A percentile compares a stretch with the other conserved stretches of the same genome.
Evolutionary conservation across 2,329 filamentous ascomycete species (phyloP).

Genomic region (Cytospora paraplurivora): DNA sequence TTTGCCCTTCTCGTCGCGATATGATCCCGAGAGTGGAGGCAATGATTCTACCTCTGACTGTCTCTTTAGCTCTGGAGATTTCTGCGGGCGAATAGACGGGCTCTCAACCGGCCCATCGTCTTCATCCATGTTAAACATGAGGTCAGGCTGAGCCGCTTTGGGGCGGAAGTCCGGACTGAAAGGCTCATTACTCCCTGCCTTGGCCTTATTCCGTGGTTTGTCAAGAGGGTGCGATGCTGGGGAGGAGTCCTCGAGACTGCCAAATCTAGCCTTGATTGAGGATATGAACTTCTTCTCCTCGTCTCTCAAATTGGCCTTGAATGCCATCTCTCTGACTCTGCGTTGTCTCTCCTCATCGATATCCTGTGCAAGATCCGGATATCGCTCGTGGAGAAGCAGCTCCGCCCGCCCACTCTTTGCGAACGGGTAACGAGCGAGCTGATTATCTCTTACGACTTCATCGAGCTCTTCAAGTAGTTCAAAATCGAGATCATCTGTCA

Average conservation of each 20-base stretch:
- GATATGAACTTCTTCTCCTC: slow-evolving; percentile 64
- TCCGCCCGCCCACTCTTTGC: slow-evolving; percentile 76
- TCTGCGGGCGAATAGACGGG: slow-evolving; percentile 36
- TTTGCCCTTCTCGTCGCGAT: slow-evolving; percentile 45
- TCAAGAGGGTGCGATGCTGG: slow-evolving; percentile 46
- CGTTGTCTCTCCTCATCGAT: slow-evolving; percentile 70
- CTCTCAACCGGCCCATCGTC: slow-evolving; percentile 51
- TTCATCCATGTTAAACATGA: slow-evolving; percentile 96
- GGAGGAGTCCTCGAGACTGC: slow-evolving; percentile 65
- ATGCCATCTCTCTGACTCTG: slow-evolving; percentile 75
- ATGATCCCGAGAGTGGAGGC: slow-evolving; percentile 39
- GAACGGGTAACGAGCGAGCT: slow-evolving; percentile 75
- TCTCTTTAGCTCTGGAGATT: slow-evolving; percentile 25
- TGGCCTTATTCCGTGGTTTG: slow-evolving; percentile 50
- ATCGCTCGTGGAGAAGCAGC: slow-evolving; percentile 61
- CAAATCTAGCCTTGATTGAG: slow-evolving; percentile 61
- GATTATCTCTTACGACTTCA: slow-evolving; percentile 76
- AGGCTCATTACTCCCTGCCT: slow-evolving; percentile 53
- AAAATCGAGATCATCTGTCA: slow-evolving; percentile 70
- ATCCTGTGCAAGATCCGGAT: slow-evolving; percentile 64
- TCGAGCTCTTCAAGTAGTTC: slow-evolving; percentile 83
- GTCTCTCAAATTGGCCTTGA: slow-evolving; percentile 63
- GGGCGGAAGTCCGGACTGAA: slow-evolving; percentile 69
- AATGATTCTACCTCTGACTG: slow-evolving; percentile 37
- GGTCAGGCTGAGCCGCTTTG: slow-evolving; percentile 69